Conservation (phyloP, 108 stramenopile species). For the Cyclotella baltica region DNA sequence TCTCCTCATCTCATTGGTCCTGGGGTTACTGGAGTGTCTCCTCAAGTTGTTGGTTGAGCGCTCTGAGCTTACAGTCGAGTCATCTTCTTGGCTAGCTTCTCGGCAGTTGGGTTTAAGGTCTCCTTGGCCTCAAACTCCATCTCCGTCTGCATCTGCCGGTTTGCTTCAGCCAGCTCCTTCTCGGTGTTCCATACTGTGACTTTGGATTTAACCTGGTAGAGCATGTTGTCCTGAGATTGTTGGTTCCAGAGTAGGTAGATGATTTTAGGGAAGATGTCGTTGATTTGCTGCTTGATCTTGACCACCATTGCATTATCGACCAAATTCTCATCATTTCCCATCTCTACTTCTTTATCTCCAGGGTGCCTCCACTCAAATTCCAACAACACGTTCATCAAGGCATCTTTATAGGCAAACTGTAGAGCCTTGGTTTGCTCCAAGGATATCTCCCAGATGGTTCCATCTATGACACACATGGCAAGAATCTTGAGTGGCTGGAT, state of each 20-base stretch:
- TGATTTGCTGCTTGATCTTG: background rate
- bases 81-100: background rate
- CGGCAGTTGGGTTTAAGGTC: background rate
- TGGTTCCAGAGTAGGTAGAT: background rate
- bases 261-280: background rate
- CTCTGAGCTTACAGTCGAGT: no score
- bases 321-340: background rate
- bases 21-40: background rate
- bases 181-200: background rate
- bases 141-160: background rate
- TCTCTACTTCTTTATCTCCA: background rate
- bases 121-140: background rate
- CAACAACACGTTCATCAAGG: background rate
- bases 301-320: background rate
- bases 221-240: no score
- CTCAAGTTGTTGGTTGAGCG: constrained; percentile 1
- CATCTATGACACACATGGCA: background rate
- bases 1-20: no score
- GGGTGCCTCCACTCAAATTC: background rate
- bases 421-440: background rate
- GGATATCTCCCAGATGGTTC: background rate
- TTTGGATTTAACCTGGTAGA: no score
- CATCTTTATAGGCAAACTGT: background rate
- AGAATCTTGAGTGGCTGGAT: background rate
- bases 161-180: background rate